Percentiles rank a stretch among this genome's conserved stretches.
phyloP scores from a whole-genome alignment of 2,329 filamentous ascomycete species.

The Penicillium sp. region DNA sequence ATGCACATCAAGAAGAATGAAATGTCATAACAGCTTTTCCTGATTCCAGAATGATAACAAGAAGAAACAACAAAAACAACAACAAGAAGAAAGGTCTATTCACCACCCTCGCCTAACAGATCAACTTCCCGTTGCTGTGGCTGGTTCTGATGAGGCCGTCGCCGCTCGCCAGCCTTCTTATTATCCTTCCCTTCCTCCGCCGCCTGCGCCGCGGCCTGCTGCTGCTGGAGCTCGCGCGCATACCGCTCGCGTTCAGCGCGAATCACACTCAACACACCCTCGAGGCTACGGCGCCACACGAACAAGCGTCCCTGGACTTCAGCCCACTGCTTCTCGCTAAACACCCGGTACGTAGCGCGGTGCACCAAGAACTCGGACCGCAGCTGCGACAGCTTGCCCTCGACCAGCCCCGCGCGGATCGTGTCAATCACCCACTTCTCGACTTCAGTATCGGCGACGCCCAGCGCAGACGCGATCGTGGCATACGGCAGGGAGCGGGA shows the following conservation, averaged over 20 bases:
- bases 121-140: conserved; percentile 36
- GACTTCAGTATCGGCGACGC: conserved; percentile 77
- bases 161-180: conserved; percentile 29
- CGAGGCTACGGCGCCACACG: conserved; percentile 81
- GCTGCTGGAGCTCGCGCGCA: conserved; percentile 61
- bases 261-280: conserved; percentile 73
- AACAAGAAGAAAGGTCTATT: conserved; percentile 18
- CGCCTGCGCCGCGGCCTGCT: conserved; percentile 52
- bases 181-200: conserved; percentile 29
- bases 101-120: conserved; percentile 28
- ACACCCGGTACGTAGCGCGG: conserved; percentile 92
- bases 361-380: conserved; percentile 93
- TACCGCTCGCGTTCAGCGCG: conserved; percentile 77
- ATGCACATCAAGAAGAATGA: not conserved
- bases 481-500: conserved; percentile 85
- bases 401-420: conserved; percentile 89
- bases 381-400: conserved; percentile 92
- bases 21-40: conserved; percentile 12
- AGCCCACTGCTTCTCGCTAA: conserved; percentile 96
- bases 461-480: conserved; percentile 77
- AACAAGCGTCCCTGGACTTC: conserved; percentile 88
- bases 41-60: conserved; percentile 16
- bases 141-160: conserved; percentile 29
- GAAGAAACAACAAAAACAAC: conserved; percentile 17
- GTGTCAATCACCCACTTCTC: conserved; percentile 99